Conservation (phyloP, 805 yeast genomes). For the Ogataea degrootiae region DNA sequence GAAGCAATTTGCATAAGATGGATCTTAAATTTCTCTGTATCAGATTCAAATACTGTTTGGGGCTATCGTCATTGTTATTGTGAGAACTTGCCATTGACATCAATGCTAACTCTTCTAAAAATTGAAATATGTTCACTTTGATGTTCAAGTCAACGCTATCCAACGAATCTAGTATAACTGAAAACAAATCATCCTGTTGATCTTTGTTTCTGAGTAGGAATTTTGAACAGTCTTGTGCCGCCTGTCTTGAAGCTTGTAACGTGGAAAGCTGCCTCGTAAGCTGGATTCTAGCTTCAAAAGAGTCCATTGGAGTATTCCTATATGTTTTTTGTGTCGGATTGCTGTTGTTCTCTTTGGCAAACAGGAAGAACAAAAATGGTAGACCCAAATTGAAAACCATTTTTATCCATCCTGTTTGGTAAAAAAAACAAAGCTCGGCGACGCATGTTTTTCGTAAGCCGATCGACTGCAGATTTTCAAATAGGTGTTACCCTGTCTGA, state of each 20-base stretch:
- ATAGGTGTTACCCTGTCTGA: background rate
- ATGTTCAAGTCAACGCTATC: conserved; percentile 51
- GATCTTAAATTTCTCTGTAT: conserved; percentile 30
- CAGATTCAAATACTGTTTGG: conserved; percentile 11
- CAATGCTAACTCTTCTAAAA: conserved; percentile 56
- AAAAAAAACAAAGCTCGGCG: too few species aligned
- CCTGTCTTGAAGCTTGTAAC: conserved; percentile 58
- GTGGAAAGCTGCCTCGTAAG: conserved; percentile 61
- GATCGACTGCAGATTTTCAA: background rate
- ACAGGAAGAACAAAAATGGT: background rate
- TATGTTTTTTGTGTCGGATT: too few species aligned
- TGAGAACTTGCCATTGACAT: conserved; percentile 26
- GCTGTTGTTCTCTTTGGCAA: too few species aligned
- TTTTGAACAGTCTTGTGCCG: conserved; percentile 46
- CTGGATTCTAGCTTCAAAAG: conserved; percentile 80
- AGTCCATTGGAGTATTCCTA: conserved; percentile 52
- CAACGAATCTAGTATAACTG: conserved; percentile 59
- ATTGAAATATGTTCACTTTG: conserved; percentile 63
- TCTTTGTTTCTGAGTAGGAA: conserved; percentile 56
- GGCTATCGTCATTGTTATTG: background rate
- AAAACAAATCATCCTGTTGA: conserved; percentile 62
- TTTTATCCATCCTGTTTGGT: too few species aligned
- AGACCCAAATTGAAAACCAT: too few species aligned
- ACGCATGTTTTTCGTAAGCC: background rate
- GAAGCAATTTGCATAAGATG: conserved; percentile 34